These are phyloP conservation scores for Diaporthe citrichinensis DNA, from an alignment of 2,329 filamentous ascomycete species.

Conservation along the genomic window DNA sequence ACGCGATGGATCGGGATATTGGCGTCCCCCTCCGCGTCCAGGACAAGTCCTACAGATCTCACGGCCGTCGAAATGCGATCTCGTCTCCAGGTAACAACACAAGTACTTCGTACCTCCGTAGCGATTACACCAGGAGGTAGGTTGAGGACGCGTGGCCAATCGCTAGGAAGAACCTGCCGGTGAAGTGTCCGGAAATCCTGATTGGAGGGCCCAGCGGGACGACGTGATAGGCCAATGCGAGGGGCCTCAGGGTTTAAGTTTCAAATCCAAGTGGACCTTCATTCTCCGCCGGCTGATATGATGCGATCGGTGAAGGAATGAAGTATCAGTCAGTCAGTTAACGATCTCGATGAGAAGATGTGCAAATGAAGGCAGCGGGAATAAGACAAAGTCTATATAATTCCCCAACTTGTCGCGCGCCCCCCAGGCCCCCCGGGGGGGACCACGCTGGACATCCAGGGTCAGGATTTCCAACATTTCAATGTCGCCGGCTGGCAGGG, in stretches of 20 bases:
- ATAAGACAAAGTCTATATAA: slow-evolving; percentile 5
- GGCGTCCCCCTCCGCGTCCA: not conserved
- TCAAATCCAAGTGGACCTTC: not conserved
- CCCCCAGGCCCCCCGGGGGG: too few species aligned
- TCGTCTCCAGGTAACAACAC: not conserved
- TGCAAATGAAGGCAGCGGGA: not conserved
- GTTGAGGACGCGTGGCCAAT: not conserved
- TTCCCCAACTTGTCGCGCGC: not conserved
- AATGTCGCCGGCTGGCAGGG: not conserved
- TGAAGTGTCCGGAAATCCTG: not conserved
- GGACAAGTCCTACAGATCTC: too few species aligned
- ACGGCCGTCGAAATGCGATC: too few species aligned
- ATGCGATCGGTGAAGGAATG: not conserved
- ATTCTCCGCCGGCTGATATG: not conserved
- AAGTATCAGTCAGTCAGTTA: not conserved
- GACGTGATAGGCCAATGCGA: not conserved
- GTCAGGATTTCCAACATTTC: not conserved
- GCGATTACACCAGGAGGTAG: not conserved
- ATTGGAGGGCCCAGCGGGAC: not conserved
- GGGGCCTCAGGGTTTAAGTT: not conserved
- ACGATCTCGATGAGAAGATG: not conserved
- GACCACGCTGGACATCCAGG: not conserved
- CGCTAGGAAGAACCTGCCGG: not conserved
- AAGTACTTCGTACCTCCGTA: not conserved
- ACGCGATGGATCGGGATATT: not conserved